phyloP scores from a whole-genome alignment of 306 rosid genomes.

The Geum urbanum region DNA sequence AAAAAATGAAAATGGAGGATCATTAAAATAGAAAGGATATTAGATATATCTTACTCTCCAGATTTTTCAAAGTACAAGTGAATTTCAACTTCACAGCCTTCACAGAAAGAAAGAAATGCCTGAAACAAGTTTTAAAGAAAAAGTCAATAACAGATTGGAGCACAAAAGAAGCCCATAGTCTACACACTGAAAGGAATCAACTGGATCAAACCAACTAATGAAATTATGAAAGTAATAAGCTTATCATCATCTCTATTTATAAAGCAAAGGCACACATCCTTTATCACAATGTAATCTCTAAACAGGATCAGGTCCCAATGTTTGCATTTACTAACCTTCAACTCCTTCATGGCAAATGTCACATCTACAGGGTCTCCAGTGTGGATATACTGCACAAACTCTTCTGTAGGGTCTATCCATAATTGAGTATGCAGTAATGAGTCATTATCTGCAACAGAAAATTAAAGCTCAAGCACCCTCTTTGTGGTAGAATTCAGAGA shows the following conservation, averaged over 20 bases:
- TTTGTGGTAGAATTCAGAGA: constrained; percentile 12
- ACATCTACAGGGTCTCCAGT: constrained; percentile 83
- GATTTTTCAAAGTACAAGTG: constrained; percentile 82
- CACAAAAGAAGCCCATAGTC: background rate
- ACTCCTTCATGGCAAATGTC: constrained; percentile 87
- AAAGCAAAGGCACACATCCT: background rate
- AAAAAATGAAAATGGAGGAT: background rate
- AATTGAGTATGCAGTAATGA: constrained; percentile 78
- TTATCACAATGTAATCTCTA: background rate
- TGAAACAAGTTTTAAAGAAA: constrained; percentile 33
- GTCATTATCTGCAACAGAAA: constrained; percentile 62
- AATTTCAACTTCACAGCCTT: constrained; percentile 89
- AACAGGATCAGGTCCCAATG: constrained; percentile 5
- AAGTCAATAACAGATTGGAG: constrained; percentile 5
- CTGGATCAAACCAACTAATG: constrained; percentile 6
- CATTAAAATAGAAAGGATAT: background rate
- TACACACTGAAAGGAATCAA: background rate
- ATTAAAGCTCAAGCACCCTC: constrained; percentile 21
- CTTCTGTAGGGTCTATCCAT: constrained; percentile 95
- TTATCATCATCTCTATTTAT: constrained; percentile 6
- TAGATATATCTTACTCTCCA: constrained; percentile 70
- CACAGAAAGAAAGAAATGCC: constrained; percentile 95
- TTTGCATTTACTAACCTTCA: constrained; percentile 59
- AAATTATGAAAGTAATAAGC: background rate
- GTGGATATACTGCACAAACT: constrained; percentile 79